A percentile compares a stretch with the other conserved stretches of the same genome.
phyloP scores from a whole-genome alignment of 2,329 filamentous ascomycete species.

The Tolypocladium ovalisporum region DNA sequence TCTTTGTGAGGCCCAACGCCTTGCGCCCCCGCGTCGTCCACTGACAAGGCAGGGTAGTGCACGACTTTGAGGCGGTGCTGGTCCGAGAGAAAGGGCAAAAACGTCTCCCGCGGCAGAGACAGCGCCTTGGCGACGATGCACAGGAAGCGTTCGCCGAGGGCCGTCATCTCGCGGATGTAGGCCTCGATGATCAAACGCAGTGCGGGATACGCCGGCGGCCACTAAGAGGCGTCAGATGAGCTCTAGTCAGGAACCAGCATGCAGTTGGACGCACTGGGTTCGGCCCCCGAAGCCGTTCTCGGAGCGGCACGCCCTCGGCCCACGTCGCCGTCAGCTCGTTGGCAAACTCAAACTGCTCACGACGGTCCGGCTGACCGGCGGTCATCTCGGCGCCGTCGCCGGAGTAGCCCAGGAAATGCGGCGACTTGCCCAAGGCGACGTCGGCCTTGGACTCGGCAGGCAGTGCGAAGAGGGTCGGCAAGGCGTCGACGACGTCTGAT shows the following conservation, averaged over 20 bases:
- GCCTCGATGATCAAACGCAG: conserved; percentile 11
- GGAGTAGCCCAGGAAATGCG: conserved; percentile 51
- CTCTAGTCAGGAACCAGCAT: background rate
- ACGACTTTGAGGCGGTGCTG: background rate
- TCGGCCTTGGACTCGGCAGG: conserved; percentile 20
- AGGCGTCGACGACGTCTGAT: conserved; percentile 22
- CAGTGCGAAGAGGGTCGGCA: conserved; percentile 10
- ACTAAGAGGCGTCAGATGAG: background rate
- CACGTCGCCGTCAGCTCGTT: conserved; percentile 36
- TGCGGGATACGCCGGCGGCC: background rate
- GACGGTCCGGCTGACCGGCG: conserved; percentile 35
- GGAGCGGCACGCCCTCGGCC: conserved; percentile 20
- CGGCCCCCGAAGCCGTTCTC: conserved; percentile 33
- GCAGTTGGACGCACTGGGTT: conserved; percentile 27
- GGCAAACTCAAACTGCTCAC: conserved; percentile 51
- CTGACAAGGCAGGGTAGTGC: conserved; percentile 10
- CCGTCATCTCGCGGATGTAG: conserved; percentile 41
- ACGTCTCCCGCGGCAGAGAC: conserved; percentile 31
- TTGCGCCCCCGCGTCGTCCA: conserved; percentile 19
- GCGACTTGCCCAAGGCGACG: conserved; percentile 38
- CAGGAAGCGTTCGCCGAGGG: conserved; percentile 41
- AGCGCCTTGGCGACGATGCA: conserved; percentile 46
- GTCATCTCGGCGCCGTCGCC: conserved; percentile 44
- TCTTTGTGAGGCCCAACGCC: conserved; percentile 54
- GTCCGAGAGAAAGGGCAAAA: conserved; percentile 28